Conservation (phyloP, 495 filamentous ascomycete species). For the Penicillium tannophilum region DNA sequence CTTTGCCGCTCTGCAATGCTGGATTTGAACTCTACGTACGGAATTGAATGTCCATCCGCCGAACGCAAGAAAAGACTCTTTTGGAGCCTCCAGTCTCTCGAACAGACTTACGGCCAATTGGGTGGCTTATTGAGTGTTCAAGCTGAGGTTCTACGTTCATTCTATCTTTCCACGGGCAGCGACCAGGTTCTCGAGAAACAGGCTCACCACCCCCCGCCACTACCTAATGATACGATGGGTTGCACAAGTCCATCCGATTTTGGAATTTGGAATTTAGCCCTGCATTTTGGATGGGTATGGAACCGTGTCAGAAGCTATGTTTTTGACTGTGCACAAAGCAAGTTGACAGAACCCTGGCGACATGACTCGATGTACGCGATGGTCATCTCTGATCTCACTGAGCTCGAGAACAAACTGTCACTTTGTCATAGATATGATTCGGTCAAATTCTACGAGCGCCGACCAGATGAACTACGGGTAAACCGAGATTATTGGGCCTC, state of each 20-base stretch:
- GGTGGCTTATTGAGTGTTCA: conserved; percentile 40
- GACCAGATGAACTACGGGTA: conserved; percentile 35
- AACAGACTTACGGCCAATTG: conserved; percentile 46
- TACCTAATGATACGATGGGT: conserved; percentile 40
- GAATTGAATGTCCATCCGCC: conserved; percentile 26
- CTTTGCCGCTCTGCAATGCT: conserved; percentile 48
- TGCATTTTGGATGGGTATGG: conserved; percentile 51
- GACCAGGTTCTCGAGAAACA: conserved; percentile 18
- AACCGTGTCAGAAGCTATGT: conserved; percentile 44
- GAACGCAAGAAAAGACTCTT: conserved; percentile 49
- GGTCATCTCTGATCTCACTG: conserved; percentile 45
- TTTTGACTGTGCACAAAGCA: conserved; percentile 42
- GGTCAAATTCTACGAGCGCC: conserved; percentile 49
- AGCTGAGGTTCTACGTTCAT: conserved; percentile 35
- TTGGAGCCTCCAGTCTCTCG: conserved; percentile 47
- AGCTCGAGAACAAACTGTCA: conserved; percentile 47
- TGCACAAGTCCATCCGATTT: conserved; percentile 32
- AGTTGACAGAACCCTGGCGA: conserved; percentile 48
- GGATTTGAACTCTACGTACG: conserved; percentile 40
- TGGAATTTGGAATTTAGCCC: conserved; percentile 46
- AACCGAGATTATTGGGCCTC: conserved; percentile 46
- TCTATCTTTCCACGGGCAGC: conserved; percentile 28
- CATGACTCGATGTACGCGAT: conserved; percentile 50
- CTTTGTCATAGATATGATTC: conserved; percentile 50
- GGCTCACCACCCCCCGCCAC: conserved; percentile 32